These are phyloP conservation scores for Stevia rebaudiana DNA, from an alignment of 140 eudicot species.

Conservation along the genomic window DNA sequence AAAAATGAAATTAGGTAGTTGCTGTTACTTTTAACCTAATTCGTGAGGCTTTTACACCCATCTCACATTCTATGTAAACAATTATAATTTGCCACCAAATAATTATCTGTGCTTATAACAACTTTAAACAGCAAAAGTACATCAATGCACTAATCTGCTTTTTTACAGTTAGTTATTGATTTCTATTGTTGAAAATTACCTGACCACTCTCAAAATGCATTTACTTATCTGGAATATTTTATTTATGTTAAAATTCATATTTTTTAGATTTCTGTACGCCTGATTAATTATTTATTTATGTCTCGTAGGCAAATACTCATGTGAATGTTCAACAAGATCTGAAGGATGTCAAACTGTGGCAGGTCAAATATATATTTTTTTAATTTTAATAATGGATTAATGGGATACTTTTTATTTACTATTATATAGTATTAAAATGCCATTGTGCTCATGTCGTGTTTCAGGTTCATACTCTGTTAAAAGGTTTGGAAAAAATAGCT, in stretches of 20 bases:
- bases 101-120: neutral
- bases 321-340: conserved; percentile 81
- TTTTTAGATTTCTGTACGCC: neutral
- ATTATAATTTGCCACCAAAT: neutral
- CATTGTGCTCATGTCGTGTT: neutral
- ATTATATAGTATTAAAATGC: neutral
- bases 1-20: neutral
- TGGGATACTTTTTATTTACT: neutral
- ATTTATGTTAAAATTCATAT: neutral
- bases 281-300: neutral
- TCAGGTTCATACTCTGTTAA: conserved; percentile 85
- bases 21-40: neutral
- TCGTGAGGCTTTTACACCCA: neutral
- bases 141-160: neutral
- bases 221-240: neutral
- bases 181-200: neutral
- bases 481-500: conserved; percentile 95
- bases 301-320: conserved; percentile 83
- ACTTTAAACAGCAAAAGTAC: neutral
- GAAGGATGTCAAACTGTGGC: conserved; percentile 97
- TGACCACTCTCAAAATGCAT: neutral
- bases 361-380: no score
- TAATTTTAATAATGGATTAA: no score
- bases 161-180: neutral
- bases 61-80: neutral